A percentile compares a stretch with the other conserved stretches of the same genome.
phyloP scores from a whole-genome alignment of 768 basidiomycete species.

The Hericium coralloides region DNA sequence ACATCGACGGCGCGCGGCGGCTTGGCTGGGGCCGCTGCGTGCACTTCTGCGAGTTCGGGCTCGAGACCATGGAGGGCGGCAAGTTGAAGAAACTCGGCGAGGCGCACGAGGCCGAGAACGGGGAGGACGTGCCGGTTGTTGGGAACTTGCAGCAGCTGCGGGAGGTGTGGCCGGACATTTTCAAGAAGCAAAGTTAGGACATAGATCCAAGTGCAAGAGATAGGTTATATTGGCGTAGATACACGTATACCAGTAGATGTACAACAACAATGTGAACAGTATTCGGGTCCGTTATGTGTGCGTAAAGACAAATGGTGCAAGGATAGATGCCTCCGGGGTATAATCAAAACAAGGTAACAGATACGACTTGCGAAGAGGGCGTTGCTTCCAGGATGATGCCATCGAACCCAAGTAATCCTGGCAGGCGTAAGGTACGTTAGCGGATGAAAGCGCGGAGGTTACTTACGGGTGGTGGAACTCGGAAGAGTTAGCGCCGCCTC shows the following conservation, averaged over 20 bases:
- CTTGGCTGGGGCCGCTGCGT: slow-evolving; percentile 68
- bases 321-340: background rate
- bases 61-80: slow-evolving; percentile 57
- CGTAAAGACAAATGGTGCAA: background rate
- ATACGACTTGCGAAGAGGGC: slow-evolving; percentile 67
- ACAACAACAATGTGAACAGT: background rate
- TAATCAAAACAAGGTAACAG: slow-evolving; percentile 55
- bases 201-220: background rate
- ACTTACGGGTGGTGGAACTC: slow-evolving; percentile 60
- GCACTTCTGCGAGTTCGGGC: slow-evolving; percentile 66
- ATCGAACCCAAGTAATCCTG: slow-evolving; percentile 66
- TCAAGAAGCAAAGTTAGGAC: slow-evolving; percentile 27
- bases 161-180: slow-evolving; percentile 67
- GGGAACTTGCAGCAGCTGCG: slow-evolving; percentile 57
- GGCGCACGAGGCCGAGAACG: slow-evolving; percentile 25
- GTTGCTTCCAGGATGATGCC: slow-evolving; percentile 76
- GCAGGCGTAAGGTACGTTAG: slow-evolving; percentile 7
- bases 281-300: background rate
- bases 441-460: background rate
- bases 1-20: slow-evolving; percentile 56
- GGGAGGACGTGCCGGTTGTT: slow-evolving; percentile 44
- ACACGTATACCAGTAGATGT: slow-evolving; percentile 1
- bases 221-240: background rate
- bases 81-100: slow-evolving; percentile 36
- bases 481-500: slow-evolving; percentile 64